Base-by-base conservation (phyloP, 2,329 filamentous ascomycete genomes). In the Pseudocercospora fijiensis region DNA sequence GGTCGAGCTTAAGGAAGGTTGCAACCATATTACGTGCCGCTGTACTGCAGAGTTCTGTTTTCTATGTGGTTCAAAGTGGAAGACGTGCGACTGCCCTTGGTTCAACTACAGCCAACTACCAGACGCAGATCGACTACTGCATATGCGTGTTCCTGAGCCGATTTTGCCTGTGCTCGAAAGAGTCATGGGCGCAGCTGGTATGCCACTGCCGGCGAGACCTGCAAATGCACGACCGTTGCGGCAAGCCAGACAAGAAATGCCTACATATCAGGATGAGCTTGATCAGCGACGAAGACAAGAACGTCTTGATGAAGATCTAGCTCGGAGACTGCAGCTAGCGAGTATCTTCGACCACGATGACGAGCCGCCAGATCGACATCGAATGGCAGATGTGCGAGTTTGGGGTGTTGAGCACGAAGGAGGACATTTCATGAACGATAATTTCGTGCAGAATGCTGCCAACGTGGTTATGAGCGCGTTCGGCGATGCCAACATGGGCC, bases 11-110 rank as follows among this genome's bases (percentile, higher is more conserved):
- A 89, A 89, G 70, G 90, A 94, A 76, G 91, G 91, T n/a, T 92
- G 90, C 77, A 93, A 94, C 77, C 92, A 94, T 75, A 94, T 96
- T 86, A 92, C 87, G 27, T 96, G 92, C 75, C 90, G 87, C 51
- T 96, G 92, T 73, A 88, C 86, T 60, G 90, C 90, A 27, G 85
- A 96, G 71, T 96, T 96, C 73, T 96, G 92, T 78, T 92, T 95
- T 85, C 84, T 91, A 26, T 96, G 92, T 74, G 92, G 90, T 22
- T 75, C 81, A 30, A 90, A 90, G 70, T 96, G 92, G 91, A 94
- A 91, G 78, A 87, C 83, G 0, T 96, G 92, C 73, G 86, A 90
- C 59, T 96, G 92, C 69, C 88, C 90, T 0, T 91, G 88, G 86
- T 92, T 93, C 80, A 90, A 88, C 73, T 85, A 88, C 70, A 65